Evolutionary conservation across 805 yeast genomes (phyloP).

Genomic region (Jamesozyma jinghongensis): DNA sequence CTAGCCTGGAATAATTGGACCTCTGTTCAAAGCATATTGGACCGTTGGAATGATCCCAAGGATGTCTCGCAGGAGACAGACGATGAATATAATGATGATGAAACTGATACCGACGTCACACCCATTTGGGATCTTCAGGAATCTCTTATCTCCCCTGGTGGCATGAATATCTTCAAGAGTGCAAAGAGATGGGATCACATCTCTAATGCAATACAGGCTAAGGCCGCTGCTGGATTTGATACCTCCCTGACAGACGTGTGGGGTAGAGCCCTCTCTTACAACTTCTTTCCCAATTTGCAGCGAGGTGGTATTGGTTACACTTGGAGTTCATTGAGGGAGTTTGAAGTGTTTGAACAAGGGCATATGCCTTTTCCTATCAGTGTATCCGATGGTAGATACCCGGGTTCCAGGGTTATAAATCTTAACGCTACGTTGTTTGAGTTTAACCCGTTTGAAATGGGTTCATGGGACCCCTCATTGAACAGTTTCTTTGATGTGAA

Average conservation of each 20-base stretch:
- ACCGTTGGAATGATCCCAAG: conserved; percentile 16
- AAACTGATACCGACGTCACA: conserved; percentile 39
- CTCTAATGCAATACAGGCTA: conserved; percentile 41
- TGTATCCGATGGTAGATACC: conserved; percentile 56
- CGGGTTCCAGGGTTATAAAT: conserved; percentile 46
- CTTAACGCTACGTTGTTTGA: conserved; percentile 62
- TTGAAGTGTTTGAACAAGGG: conserved; percentile 49
- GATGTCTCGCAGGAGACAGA: conserved; percentile 27
- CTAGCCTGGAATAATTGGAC: conserved; percentile 65
- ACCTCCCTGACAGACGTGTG: conserved; percentile 65
- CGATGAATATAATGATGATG: background rate
- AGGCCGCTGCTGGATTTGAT: conserved; percentile 57
- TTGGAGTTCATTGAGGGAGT: conserved; percentile 48
- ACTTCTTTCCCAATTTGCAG: conserved; percentile 53
- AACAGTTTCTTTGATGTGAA: conserved; percentile 55
- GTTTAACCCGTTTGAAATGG: conserved; percentile 61
- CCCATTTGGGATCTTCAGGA: conserved; percentile 62
- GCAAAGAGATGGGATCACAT: conserved; percentile 45
- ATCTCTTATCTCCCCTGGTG: conserved; percentile 55
- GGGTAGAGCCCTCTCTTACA: conserved; percentile 69
- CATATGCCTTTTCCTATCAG: conserved; percentile 67
- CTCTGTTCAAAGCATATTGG: conserved; percentile 50
- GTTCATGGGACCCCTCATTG: conserved; percentile 80
- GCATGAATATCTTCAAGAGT: conserved; percentile 46
- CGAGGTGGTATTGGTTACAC: conserved; percentile 58